phyloP scores from a whole-genome alignment of 106 monocot species.

The Dioscorea zingiberensis region DNA sequence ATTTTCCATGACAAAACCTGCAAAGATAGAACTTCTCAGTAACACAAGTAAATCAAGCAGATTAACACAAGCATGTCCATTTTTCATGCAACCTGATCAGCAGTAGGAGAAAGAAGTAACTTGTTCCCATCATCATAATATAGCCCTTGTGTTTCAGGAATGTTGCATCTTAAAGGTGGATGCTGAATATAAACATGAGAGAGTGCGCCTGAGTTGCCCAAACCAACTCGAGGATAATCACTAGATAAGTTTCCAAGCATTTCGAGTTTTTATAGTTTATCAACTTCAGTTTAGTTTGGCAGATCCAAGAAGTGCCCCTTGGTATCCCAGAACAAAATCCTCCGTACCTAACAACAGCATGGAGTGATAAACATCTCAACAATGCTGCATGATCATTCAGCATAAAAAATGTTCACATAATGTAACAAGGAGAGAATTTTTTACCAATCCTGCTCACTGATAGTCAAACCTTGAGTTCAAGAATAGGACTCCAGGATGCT shows the following conservation, averaged over 20 bases:
- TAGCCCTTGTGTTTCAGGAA: constrained; percentile 88
- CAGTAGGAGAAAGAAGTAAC: constrained; percentile 81
- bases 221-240: constrained; percentile 26
- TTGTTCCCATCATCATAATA: constrained; percentile 98
- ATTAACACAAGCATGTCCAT: not conserved
- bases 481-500: too few relatives aligned
- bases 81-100: constrained; percentile 63
- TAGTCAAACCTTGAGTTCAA: too few relatives aligned
- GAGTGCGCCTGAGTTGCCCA: constrained; percentile 59
- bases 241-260: constrained; percentile 26
- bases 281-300: not conserved
- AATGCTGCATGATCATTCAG: too few relatives aligned
- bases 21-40: constrained; percentile 3
- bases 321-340: not conserved
- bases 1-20: constrained; percentile 97
- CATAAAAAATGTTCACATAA: too few relatives aligned
- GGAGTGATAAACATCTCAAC: not conserved
- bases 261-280: not conserved
- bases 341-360: not conserved
- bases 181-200: constrained; percentile 94
- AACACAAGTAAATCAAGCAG: too few relatives aligned
- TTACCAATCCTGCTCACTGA: too few relatives aligned
- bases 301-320: not conserved
- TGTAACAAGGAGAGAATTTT: too few relatives aligned
- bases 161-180: constrained; percentile 81